Evolutionary conservation across 371 early-diverging fungal genomes (phyloP).

Genomic region (Massospora cicadina): DNA sequence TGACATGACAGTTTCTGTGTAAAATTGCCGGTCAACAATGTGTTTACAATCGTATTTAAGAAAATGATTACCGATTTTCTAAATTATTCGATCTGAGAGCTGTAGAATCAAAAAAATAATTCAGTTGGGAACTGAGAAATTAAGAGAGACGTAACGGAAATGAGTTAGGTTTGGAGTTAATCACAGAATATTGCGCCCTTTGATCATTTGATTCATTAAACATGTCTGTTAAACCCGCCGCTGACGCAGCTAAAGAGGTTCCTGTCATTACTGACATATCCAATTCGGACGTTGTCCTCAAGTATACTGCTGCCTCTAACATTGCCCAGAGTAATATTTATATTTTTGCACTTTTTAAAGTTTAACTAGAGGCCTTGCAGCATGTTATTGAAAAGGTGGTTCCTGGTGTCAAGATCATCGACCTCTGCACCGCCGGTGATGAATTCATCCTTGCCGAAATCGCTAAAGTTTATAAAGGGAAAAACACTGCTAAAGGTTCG

Average conservation of each 20-base stretch:
- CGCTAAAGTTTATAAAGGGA: constrained; percentile 36
- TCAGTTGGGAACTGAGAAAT: no score
- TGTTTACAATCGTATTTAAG: no score
- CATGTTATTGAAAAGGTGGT: constrained; percentile 46
- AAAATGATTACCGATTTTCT: no score
- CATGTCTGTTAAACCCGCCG: neutral
- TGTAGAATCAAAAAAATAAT: no score
- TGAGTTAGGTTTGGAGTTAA: no score
- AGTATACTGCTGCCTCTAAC: constrained; percentile 75
- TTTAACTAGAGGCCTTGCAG: constrained; percentile 40
- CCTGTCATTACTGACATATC: constrained; percentile 16
- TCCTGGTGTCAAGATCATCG: constrained; percentile 51
- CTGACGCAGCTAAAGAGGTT: neutral
- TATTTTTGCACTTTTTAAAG: neutral
- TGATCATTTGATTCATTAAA: no score
- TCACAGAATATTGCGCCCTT: no score
- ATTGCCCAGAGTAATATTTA: constrained; percentile 52
- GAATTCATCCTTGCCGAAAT: constrained; percentile 40
- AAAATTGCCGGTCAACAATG: no score
- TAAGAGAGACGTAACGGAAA: no score
- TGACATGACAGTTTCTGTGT: no score
- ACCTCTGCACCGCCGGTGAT: constrained; percentile 72
- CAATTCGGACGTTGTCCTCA: constrained; percentile 51
- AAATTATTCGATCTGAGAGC: no score
- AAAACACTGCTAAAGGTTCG: constrained; percentile 46